Base-by-base conservation (phyloP, 768 basidiomycete species). In the Rhodotorula paludigena region DNA sequence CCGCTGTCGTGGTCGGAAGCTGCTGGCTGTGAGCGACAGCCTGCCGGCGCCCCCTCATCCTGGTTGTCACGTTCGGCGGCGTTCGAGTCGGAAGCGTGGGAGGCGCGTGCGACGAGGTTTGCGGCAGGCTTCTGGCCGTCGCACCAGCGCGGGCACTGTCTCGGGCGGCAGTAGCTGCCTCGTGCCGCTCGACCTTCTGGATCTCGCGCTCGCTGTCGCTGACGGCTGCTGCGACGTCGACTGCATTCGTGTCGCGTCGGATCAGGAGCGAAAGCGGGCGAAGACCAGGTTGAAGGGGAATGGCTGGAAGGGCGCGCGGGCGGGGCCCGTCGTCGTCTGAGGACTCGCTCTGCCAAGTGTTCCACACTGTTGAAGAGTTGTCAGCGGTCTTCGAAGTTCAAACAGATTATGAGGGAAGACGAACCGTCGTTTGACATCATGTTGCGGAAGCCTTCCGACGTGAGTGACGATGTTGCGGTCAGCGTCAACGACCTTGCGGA, bases 191-290 rank as follows among this genome's bases (percentile, higher is more conserved):
- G 30, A 32, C 20, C 30, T 51, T 32, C 8, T 20, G 30, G 30
- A 33, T 32, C 49, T 51, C 32, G 30, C 32, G 49, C 15, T 20
- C 16, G 32, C 16, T 28, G 49, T 6, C 32, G 16, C 20, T 18
- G 20, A 20, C n/a, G 16, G 32, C 15, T 3, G 49, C 15, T 14
- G 18, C 3, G 30, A 23, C 2, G 55, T 58, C 63, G 30, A 30
- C 3, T 11, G 21, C 10, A 11, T 28, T 28, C 9, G 10, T 4
- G 35, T 64, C 64, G 8, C 69, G 64, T n/a, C 60, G 45, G 20
- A 38, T 39, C 60, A 70, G 69, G n/a, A 70, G 57, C 0, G 60
- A 52, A 47, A 63, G 57, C 9, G 60, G 60, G 11, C 64, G 60
- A 2, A 18, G 38, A 3, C 33, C 64, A n/a, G 57, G 42, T 10